A percentile compares a stretch with the other conserved stretches of the same genome.
These are phyloP conservation scores for Nannochloris sp. DNA, from an alignment of 139 green algal genomes.

Conservation along the genomic window DNA sequence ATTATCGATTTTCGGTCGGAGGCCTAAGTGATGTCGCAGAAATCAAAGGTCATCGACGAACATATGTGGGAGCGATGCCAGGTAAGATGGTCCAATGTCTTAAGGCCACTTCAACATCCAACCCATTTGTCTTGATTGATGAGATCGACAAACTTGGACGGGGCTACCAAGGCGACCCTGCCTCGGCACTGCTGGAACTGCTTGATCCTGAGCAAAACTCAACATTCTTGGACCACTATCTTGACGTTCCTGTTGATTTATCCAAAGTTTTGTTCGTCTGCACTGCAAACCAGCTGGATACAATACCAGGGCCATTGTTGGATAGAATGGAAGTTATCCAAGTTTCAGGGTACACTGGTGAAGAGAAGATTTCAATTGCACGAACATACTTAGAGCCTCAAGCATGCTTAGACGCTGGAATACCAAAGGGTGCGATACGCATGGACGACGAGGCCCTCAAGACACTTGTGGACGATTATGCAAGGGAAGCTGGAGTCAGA, in stretches of 20 bases:
- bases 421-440: slow-evolving; percentile 47
- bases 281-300: slow-evolving; percentile 94
- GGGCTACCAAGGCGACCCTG: slow-evolving; percentile 75
- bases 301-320: slow-evolving; percentile 86
- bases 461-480: slow-evolving; percentile 80
- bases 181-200: slow-evolving; percentile 90
- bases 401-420: slow-evolving; percentile 52
- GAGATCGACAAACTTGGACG: slow-evolving; percentile 93
- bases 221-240: slow-evolving; percentile 92
- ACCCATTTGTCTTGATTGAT: slow-evolving; percentile 95
- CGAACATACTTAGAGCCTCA: slow-evolving; percentile 83
- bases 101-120: slow-evolving; percentile 71
- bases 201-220: slow-evolving; percentile 97
- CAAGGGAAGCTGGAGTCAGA: slow-evolving; percentile 84
- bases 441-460: slow-evolving; percentile 71
- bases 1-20: slow-evolving; percentile 88
- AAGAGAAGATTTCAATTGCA: slow-evolving; percentile 91
- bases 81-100: slow-evolving; percentile 97
- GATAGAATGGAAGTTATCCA: slow-evolving; percentile 93
- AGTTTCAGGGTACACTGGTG: slow-evolving; percentile 80
- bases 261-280: slow-evolving; percentile 85
- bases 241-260: slow-evolving; percentile 94
- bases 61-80: slow-evolving; percentile 97
- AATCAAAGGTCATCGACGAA: slow-evolving; percentile 92
- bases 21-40: slow-evolving; percentile 91